A percentile compares a stretch with the other conserved stretches of the same genome.
Conservation (phyloP, 495 filamentous ascomycete species). For the Penicillium fimorum region DNA sequence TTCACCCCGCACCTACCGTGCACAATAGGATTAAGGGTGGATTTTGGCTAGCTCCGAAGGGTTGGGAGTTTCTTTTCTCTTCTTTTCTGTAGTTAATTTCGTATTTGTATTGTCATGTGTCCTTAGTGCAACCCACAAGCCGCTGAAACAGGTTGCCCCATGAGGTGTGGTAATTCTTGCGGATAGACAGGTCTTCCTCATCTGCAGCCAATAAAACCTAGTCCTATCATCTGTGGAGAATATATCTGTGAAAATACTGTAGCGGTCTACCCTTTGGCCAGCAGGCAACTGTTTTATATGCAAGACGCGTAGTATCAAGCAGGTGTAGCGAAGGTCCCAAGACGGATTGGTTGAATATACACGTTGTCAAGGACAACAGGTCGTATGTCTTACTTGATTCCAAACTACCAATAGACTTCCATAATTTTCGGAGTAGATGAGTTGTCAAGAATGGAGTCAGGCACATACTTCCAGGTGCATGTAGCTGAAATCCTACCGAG, state of each 20-base stretch:
- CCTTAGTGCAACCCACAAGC: not conserved
- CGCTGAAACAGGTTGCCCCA: not conserved
- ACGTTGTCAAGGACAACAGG: not conserved
- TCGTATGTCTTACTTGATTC: not conserved
- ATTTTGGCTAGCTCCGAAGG: not conserved
- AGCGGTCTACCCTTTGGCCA: conserved; percentile 9
- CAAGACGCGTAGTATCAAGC: conserved; percentile 11
- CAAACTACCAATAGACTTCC: not conserved
- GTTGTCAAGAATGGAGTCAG: conserved; percentile 2
- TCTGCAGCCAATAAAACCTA: not conserved
- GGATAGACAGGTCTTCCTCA: not conserved
- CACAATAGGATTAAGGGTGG: not conserved
- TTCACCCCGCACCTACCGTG: conserved; percentile 1
- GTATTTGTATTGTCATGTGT: not conserved
- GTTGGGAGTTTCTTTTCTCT: not conserved
- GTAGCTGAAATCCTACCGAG: not conserved
- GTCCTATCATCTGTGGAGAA: conserved; percentile 6
- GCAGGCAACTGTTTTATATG: not conserved
- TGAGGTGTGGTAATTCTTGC: not conserved
- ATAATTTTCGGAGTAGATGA: not conserved
- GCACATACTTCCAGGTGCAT: not conserved
- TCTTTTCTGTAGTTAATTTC: not conserved
- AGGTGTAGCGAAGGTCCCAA: not conserved
- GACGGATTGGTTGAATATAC: not conserved
- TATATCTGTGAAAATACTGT: conserved; percentile 15